Conservation (phyloP, 345 rosid species). For the Chamaenerion angustifolium region DNA sequence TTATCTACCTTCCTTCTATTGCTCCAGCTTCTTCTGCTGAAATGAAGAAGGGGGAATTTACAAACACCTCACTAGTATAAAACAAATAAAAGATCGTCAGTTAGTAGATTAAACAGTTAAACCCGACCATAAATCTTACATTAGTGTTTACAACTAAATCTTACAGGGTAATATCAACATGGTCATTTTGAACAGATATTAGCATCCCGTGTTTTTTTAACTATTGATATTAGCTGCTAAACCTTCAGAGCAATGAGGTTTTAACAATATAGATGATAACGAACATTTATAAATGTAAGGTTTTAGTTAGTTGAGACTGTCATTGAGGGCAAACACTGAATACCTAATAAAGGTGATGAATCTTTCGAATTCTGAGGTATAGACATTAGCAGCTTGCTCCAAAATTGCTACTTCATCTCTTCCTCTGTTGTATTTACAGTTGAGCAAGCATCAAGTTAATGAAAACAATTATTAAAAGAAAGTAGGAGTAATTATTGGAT, state of each 20-base stretch:
- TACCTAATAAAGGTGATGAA: slow-evolving; percentile 71
- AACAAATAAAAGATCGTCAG: slow-evolving; percentile 4
- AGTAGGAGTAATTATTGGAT: neutral
- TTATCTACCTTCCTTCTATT: slow-evolving; percentile 37
- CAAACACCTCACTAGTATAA: slow-evolving; percentile 65
- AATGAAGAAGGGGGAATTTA: slow-evolving; percentile 86
- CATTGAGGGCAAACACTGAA: neutral
- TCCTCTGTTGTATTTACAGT: slow-evolving; percentile 27
- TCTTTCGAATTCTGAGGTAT: slow-evolving; percentile 67
- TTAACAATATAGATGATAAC: too few relatives aligned
- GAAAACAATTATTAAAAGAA: neutral
- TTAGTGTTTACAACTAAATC: too few relatives aligned
- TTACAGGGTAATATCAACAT: too few relatives aligned
- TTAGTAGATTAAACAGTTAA: neutral
- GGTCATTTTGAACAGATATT: too few relatives aligned
- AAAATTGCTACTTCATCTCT: slow-evolving; percentile 38
- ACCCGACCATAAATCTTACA: neutral
- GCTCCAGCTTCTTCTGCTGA: slow-evolving; percentile 74
- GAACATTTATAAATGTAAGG: too few relatives aligned
- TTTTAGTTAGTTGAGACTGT: too few relatives aligned
- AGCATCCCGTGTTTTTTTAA: too few relatives aligned
- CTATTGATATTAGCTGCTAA: too few relatives aligned
- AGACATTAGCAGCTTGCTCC: slow-evolving; percentile 61
- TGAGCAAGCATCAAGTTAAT: slow-evolving; percentile 11
- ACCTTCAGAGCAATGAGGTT: too few relatives aligned